Evolutionary conservation across 257 asterid genomes (phyloP), one percentile per base, ranked within the genome.

Genomic region (Petrea volubilis): DNA sequence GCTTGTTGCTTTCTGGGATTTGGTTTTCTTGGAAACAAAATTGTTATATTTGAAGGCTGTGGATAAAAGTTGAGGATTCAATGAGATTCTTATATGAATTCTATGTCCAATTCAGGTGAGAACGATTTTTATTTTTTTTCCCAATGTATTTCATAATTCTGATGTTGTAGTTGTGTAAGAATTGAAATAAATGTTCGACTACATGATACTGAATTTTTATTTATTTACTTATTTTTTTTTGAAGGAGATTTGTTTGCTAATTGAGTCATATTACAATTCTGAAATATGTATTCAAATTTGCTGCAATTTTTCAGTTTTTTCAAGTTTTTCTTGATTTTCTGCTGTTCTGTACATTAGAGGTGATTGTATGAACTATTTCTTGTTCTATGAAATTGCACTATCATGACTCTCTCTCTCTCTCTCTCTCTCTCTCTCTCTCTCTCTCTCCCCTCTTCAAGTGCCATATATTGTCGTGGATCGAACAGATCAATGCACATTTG

Each of bases 91-190:
- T 28, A 21, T 1, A n/a, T 5, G 69, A 57, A 31, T 77, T 73
- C 71, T 9, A 60, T 64, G 43, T 69, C n/a, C 56, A 70, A 55
- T 75, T 72, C 74, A 82, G 87, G 87, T 82, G 62, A 47, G 23
- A 1, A 20, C 18, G 23, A 1, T 7, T 34, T 6, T 13, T 11
- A n/a, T 23, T 18, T 1, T 11, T 51, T 17, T n/a, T 49, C 4
- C 44, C 46, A 15, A 29, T 64, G 59, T 64, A 23, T 5, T 34
- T 20, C 59, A 57, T 62, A 4, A 34, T 13, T 72, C 34, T 68
- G 46, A 28, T 63, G 28, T 38, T 55, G 15, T 41, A 10, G 47
- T 49, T 20, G 55, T 25, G 41, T 57, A 57, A 47, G 14, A 38
- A 23, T 33, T 28, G 38, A 68, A 40, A 53, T 7, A 38, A 3